Base-by-base conservation (phyloP, 306 rosid genomes). In the Cucurbita ficifolia region DNA sequence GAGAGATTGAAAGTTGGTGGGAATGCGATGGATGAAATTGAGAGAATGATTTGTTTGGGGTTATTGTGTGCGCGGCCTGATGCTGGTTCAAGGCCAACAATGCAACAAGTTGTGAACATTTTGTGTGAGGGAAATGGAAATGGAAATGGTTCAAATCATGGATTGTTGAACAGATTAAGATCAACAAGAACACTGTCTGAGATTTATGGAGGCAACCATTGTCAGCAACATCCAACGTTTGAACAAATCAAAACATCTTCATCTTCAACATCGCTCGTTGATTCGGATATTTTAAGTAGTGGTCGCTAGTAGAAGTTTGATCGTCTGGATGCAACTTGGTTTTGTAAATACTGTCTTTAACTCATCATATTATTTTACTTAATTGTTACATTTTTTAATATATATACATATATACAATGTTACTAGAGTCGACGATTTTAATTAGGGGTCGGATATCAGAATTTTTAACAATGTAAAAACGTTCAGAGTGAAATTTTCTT, bases 41-140 rank as follows among this genome's bases (percentile, higher is more conserved):
- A 85, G 76, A 88, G 49, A 33, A 70, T 88, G 79, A 81, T 90
- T 67, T 81, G 70, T 65, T 79, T 88, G 82, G 92, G 90, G 48
- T 79, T 86, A 59, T 18, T 81, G 42, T 87, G 95, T 80, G 84
- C 88, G 43, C 60, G 81, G 71, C 80, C 80, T 39, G 89, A 88
- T 56, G 82, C 89, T 50, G 40, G 52, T 38, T 19, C 69, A 17
- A 84, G 96, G 65, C 92, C 95, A 71, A 84, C 75, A 7, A 88
- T 90, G 82, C 84, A 82, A 69, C 86, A 88, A 71, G 82, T 87
- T 56, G 82, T 85, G 65, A 84, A 85, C 59, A 62, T 90, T 21
- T 52, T 90, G 58, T 90, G 83, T 14, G 79, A 76, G 67, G 22
- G 39, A 71, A 45, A 22, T 22, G 58, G 39, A 71, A 45, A 22